Percentiles rank a stretch among this genome's conserved stretches.
phyloP scores from a whole-genome alignment of 352 stramenopile species.

The Pythium oligandrum region DNA sequence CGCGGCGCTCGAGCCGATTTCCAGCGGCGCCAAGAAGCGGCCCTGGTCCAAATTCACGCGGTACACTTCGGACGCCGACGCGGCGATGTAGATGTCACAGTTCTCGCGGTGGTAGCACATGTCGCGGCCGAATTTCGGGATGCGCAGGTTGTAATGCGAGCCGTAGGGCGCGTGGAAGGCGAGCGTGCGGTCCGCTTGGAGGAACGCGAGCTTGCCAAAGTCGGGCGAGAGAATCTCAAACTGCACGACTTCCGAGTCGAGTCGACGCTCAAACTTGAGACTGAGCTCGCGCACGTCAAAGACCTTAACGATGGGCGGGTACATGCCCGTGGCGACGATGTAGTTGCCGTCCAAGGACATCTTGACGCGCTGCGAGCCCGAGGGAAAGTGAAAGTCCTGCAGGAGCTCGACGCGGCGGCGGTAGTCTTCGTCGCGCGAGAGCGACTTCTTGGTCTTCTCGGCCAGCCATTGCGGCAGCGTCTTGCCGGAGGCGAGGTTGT shows the following conservation, averaged over 20 bases:
- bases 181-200: constrained; percentile 95
- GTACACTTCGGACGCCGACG: constrained; percentile 90
- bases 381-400: constrained; percentile 98
- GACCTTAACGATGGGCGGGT: constrained; percentile 96
- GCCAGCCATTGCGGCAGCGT: constrained; percentile 93
- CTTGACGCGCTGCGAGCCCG: constrained; percentile 90
- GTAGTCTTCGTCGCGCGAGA: constrained; percentile 82
- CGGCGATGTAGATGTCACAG: constrained; percentile 95
- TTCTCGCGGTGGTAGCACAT: constrained; percentile 96
- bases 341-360: constrained; percentile 95
- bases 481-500: constrained; percentile 93
- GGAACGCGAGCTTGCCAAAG: constrained; percentile 97
- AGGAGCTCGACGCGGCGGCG: constrained; percentile 96
- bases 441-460: constrained; percentile 82
- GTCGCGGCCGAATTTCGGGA: constrained; percentile 96
- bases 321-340: constrained; percentile 95
- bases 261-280: constrained; percentile 98
- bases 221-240: constrained; percentile 93
- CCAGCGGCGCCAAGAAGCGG: constrained; percentile 89
- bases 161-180: constrained; percentile 98
- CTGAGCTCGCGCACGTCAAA: constrained; percentile 94
- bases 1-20: constrained; percentile 55
- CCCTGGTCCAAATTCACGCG: constrained; percentile 98
- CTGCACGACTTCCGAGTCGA: constrained; percentile 96
- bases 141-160: constrained; percentile 92